phyloP scores from a whole-genome alignment of 2,329 filamentous ascomycete species.

The Arthrobotrys megalospora region DNA sequence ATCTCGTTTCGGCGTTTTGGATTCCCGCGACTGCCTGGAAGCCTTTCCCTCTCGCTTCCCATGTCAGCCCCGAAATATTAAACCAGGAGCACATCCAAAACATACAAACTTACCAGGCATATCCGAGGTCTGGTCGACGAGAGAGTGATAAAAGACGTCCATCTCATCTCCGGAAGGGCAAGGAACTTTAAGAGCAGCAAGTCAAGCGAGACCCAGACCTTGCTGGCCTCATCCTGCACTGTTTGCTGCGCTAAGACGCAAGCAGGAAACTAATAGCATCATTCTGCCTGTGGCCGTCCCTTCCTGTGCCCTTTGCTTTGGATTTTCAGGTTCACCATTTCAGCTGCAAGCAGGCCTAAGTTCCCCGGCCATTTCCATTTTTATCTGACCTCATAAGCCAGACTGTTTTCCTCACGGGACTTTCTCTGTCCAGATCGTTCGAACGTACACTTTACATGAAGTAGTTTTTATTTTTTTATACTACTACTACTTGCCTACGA shows the following conservation, averaged over 20 bases:
- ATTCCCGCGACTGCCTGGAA: conserved; percentile 49
- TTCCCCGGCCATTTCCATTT: conserved; percentile 62
- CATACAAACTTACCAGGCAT: conserved; percentile 22
- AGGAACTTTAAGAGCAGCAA: conserved; percentile 47
- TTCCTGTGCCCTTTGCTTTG: conserved; percentile 16
- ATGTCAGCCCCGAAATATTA: conserved; percentile 45
- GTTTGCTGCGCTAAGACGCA: conserved; percentile 54
- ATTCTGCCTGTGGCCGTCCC: conserved; percentile 31
- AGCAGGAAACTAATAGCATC: conserved; percentile 60
- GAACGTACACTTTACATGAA: neutral
- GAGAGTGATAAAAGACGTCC: conserved; percentile 39
- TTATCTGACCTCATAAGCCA: conserved; percentile 57
- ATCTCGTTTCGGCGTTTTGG: conserved; percentile 48
- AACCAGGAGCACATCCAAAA: conserved; percentile 41
- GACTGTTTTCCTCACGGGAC: conserved; percentile 31
- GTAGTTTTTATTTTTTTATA: conserved; percentile 13
- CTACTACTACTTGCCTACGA: no score
- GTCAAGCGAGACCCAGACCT: conserved; percentile 52
- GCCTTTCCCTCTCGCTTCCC: conserved; percentile 29
- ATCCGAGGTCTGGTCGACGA: conserved; percentile 33
- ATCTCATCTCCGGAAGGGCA: conserved; percentile 61
- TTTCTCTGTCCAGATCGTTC: conserved; percentile 18
- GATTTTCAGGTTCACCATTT: conserved; percentile 25
- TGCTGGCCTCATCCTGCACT: conserved; percentile 49
- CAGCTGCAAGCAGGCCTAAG: conserved; percentile 54